These are phyloP conservation scores for Cardiospermum halicacabum DNA, from an alignment of 345 rosid genomes.

Conservation along the genomic window DNA sequence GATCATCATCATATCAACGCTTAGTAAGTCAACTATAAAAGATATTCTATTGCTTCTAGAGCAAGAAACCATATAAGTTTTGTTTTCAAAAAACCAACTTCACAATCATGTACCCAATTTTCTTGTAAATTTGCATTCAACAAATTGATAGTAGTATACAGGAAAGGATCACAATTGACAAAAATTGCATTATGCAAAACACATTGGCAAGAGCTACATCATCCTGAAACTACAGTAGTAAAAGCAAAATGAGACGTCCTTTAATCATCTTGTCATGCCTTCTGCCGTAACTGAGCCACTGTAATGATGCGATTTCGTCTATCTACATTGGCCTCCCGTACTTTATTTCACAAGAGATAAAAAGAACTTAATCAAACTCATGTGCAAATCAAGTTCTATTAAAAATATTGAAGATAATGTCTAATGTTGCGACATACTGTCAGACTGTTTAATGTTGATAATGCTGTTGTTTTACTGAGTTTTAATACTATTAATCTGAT, in stretches of 20 bases:
- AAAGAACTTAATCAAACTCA: neutral
- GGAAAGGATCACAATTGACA: neutral
- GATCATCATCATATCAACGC: too few species aligned
- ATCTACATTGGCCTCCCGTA: slow-evolving; percentile 44
- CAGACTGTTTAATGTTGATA: too few species aligned
- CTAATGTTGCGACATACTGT: too few species aligned
- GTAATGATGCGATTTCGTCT: slow-evolving; percentile 31
- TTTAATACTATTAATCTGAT: too few species aligned
- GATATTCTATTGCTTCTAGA: too few species aligned
- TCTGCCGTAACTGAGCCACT: slow-evolving; percentile 21
- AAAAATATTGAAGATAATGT: neutral
- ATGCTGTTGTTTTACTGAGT: too few species aligned
- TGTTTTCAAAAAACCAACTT: too few species aligned
- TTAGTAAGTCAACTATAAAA: too few species aligned
- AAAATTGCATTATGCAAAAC: neutral
- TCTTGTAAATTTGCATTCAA: too few species aligned
- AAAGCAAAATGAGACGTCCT: neutral
- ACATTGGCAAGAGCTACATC: neutral
- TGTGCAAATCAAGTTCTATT: neutral
- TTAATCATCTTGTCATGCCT: slow-evolving; percentile 35
- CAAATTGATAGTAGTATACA: neutral
- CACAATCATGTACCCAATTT: too few species aligned
- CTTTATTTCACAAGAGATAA: slow-evolving; percentile 12
- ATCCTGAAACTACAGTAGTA: neutral
- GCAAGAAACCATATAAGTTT: too few species aligned